phyloP scores from a whole-genome alignment of 441 rosid genomes.

The Gossypium gossypioides region DNA sequence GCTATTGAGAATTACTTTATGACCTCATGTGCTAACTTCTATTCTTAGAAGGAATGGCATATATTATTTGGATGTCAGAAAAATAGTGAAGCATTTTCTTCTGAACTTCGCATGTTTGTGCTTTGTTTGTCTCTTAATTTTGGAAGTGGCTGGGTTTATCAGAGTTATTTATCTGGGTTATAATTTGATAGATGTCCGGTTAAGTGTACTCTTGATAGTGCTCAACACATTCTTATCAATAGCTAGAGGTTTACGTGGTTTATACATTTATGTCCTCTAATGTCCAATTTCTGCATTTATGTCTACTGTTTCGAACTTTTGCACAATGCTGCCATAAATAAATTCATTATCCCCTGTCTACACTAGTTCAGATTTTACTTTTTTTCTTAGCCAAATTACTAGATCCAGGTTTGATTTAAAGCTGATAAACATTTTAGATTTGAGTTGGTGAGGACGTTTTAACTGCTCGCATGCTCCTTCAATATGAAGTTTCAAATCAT shows the following conservation, averaged over 20 bases:
- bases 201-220: not conserved
- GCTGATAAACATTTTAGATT: not conserved
- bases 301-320: not conserved
- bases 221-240: not conserved
- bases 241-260: not conserved
- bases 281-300: not conserved
- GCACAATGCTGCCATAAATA: not conserved
- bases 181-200: not conserved
- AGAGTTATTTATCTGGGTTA: not conserved
- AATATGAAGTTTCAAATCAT: constrained; percentile 15
- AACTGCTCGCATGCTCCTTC: constrained; percentile 5
- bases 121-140: not conserved
- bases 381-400: not conserved
- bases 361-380: not conserved
- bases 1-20: not conserved
- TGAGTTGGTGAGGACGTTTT: constrained; percentile 2
- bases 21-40: not conserved
- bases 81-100: not conserved
- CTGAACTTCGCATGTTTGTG: not conserved
- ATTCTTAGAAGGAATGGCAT: not conserved
- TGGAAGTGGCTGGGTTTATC: not conserved
- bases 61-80: not conserved
- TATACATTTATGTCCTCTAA: not conserved
- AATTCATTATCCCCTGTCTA: not conserved
- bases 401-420: not conserved